Evolutionary conservation across 768 basidiomycete genomes (phyloP), one percentile per base, ranked within the genome.

Genomic region (Clitopilus hobsonii): DNA sequence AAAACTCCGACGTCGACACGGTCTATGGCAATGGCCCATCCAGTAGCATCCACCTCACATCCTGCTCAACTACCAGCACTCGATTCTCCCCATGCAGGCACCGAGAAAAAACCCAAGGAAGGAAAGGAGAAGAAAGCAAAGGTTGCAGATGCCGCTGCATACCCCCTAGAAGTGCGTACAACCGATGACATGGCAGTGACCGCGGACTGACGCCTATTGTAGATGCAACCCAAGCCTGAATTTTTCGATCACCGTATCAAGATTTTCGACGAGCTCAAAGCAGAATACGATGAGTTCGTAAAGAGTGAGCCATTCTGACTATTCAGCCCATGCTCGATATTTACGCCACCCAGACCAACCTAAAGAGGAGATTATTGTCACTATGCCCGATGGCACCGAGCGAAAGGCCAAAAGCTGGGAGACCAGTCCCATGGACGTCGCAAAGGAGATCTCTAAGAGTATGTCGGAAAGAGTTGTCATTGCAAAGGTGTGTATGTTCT

Each of bases 361-460:
- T 6, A 83, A 92, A 32, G 84, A 89, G 59, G 84, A 88, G 48
- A 96, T 98, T 62, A 77, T 74, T 2, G 75, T 99, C 65, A 94
- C 91, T 3, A 70, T 99, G 59, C 88, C 85, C 5, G 91, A 98
- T 75, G 94, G 95, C 14, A 85, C 88, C 6, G 80, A 87, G 62
- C 83, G 91, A 52, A 83, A 89, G 57, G 96, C 84, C 18, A 93
- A 76, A 56, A 88, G 91, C 69, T 99, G 93, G 93, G 91, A 97
- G 75, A 98, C 96, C 18, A 89, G 82, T 54, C 97, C 97, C 1
- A 82, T 98, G 84, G 84, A 89, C 63, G 73, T 99, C 56, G 95
- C 96, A 45, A 89, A 91, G 67, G 85, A 85, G 62, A 78, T 99
- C 49, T 88, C 90, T 14, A 91, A 92, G 70, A 85, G 88, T 63